A percentile compares a stretch with the other conserved stretches of the same genome.
Evolutionary conservation across 2,329 filamentous ascomycete species (phyloP).

Genomic region (Cladosporium sp.): DNA sequence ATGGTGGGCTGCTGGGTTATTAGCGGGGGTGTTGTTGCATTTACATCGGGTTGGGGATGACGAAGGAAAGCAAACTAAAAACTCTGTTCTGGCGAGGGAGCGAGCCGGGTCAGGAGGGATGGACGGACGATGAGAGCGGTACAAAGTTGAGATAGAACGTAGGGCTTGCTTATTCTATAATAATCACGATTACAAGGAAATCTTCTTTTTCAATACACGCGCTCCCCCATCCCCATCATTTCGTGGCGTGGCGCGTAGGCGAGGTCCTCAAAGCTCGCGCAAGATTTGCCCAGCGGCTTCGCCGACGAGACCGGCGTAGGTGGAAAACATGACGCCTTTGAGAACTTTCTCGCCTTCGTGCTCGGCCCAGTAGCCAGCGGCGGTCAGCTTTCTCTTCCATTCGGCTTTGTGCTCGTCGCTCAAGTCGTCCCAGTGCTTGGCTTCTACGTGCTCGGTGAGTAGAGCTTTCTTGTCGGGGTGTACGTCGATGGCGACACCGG

Average conservation of each 20-base stretch:
- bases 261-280: conserved; percentile 7
- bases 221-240: background rate
- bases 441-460: conserved; percentile 40
- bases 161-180: background rate
- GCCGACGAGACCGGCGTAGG: conserved; percentile 61
- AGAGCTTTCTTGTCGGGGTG: conserved; percentile 37
- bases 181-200: background rate
- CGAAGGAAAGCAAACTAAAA: no score
- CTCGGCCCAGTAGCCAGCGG: conserved; percentile 74
- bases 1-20: background rate
- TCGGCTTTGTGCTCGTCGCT: conserved; percentile 54
- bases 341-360: conserved; percentile 72
- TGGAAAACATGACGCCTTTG: conserved; percentile 70
- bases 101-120: background rate
- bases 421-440: conserved; percentile 68
- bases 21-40: background rate
- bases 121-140: background rate
- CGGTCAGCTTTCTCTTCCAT: conserved; percentile 65
- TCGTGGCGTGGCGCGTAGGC: no score
- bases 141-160: background rate
- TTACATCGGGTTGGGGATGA: background rate
- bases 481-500: conserved; percentile 32
- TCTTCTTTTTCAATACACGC: background rate
- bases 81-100: no score
- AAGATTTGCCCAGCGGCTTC: conserved; percentile 26